Percentiles rank a stretch among this genome's conserved stretches.
These are phyloP conservation scores for Lagenaria siceraria DNA, from an alignment of 306 rosid species.

Conservation along the genomic window DNA sequence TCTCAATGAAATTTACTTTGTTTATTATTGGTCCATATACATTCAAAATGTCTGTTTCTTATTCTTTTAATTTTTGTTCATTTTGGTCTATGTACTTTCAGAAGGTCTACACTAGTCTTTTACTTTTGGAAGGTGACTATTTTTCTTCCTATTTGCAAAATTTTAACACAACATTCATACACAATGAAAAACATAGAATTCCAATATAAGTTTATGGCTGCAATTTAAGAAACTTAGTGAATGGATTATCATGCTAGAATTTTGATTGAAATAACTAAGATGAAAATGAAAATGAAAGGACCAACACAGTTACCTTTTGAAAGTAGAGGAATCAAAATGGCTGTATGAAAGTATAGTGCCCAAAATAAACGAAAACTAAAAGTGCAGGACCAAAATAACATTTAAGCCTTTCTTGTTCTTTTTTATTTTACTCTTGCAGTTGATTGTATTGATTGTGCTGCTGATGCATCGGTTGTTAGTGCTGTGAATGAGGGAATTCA, in stretches of 20 bases:
- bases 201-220: no score
- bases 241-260: not conserved
- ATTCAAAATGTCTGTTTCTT: no score
- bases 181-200: not conserved
- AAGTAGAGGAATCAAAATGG: no score
- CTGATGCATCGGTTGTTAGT: slow-evolving; percentile 70
- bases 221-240: not conserved
- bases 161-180: not conserved
- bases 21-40: no score
- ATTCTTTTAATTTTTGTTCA: no score
- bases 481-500: slow-evolving; percentile 91
- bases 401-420: no score
- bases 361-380: not conserved
- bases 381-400: not conserved
- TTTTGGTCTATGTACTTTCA: no score
- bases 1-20: no score
- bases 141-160: no score
- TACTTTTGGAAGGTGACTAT: no score
- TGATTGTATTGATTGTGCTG: slow-evolving; percentile 97
- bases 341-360: not conserved
- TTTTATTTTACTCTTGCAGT: slow-evolving; percentile 37
- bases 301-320: no score
- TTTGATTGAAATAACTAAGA: not conserved
- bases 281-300: not conserved
- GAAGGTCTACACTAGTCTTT: no score